phyloP scores from a whole-genome alignment of 1,139 yeast genomes.

The Yamadazyma triangularis region DNA sequence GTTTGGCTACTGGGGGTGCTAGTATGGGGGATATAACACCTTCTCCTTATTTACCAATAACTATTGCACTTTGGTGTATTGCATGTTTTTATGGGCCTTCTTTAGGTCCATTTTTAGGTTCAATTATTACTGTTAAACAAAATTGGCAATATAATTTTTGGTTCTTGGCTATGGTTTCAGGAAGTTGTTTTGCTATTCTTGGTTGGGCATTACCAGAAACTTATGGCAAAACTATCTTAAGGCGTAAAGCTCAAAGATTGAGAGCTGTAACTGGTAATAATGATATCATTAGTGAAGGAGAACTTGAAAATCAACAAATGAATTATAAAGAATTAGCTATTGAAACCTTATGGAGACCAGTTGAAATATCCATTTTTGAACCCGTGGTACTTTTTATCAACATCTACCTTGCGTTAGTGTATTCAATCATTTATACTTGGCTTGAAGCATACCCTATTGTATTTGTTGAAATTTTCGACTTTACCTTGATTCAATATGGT shows the following conservation, averaged over 20 bases:
- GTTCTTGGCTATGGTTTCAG: slow-evolving; percentile 35
- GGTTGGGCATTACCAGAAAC: slow-evolving; percentile 47
- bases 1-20: slow-evolving; percentile 35
- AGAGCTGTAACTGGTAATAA: slow-evolving; percentile 39
- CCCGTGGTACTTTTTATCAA: slow-evolving; percentile 27
- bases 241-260: slow-evolving; percentile 42
- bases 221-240: slow-evolving; percentile 36
- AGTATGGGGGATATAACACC: slow-evolving; percentile 23
- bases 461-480: slow-evolving; percentile 16
- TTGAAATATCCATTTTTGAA: slow-evolving; percentile 23
- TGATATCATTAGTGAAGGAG: slow-evolving; percentile 36
- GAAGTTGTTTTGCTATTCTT: slow-evolving; percentile 24
- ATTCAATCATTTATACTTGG: slow-evolving; percentile 26
- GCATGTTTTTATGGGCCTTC: slow-evolving; percentile 27
- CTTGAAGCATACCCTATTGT: slow-evolving; percentile 30
- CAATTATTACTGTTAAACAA: slow-evolving; percentile 18
- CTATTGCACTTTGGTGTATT: slow-evolving; percentile 24
- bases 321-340: slow-evolving; percentile 16
- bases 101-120: slow-evolving; percentile 27
- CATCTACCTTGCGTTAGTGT: slow-evolving; percentile 24
- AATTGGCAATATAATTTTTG: slow-evolving; percentile 45
- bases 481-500: slow-evolving; percentile 25
- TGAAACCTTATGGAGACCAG: slow-evolving; percentile 25
- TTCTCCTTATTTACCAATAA: slow-evolving; percentile 20
- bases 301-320: slow-evolving; percentile 32